These are phyloP conservation scores for Colletotrichum sp. DNA, from an alignment of 2,329 filamentous ascomycete genomes.

Conservation along the genomic window DNA sequence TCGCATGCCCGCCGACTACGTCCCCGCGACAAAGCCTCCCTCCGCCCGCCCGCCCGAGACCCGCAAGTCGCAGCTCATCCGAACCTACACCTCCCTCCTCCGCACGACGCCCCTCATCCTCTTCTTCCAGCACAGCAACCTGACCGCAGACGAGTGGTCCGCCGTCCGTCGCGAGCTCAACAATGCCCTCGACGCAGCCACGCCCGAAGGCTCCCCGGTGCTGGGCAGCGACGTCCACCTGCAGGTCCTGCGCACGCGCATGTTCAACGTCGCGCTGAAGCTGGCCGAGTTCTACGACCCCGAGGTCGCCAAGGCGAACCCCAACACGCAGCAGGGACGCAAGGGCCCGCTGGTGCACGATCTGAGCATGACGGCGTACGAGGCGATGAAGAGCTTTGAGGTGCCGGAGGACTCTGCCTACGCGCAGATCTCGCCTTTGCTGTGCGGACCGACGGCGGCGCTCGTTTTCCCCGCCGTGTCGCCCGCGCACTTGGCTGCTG, in stretches of 20 bases:
- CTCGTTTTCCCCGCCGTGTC: conserved; percentile 84
- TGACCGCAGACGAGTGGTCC: conserved; percentile 69
- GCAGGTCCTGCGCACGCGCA: conserved; percentile 86
- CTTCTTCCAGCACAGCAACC: conserved; percentile 77
- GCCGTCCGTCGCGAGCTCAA: conserved; percentile 48
- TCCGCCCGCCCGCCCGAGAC: conserved; percentile 86
- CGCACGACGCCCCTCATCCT: conserved; percentile 85
- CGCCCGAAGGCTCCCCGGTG: conserved; percentile 43
- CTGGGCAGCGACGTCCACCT: conserved; percentile 72
- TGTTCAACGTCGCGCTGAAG: conserved; percentile 84
- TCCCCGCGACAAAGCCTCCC: conserved; percentile 79
- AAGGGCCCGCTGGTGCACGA: conserved; percentile 50
- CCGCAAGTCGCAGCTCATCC: conserved; percentile 86
- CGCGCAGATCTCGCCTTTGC: conserved; percentile 72
- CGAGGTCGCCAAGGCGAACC: conserved; percentile 31
- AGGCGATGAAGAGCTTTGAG: conserved; percentile 45
- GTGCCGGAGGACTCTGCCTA: conserved; percentile 47
- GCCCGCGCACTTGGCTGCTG: conserved; percentile 82
- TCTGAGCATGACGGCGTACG: conserved; percentile 58
- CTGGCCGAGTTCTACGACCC: conserved; percentile 84
- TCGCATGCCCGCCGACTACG: conserved; percentile 50
- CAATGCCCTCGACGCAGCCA: conserved; percentile 47
- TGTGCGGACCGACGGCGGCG: conserved; percentile 81
- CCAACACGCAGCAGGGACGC: conserved; percentile 31
- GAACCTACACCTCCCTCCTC: conserved; percentile 87